Conservation (phyloP, 164 flowering plant species). For the Chimonanthus praecox region DNA sequence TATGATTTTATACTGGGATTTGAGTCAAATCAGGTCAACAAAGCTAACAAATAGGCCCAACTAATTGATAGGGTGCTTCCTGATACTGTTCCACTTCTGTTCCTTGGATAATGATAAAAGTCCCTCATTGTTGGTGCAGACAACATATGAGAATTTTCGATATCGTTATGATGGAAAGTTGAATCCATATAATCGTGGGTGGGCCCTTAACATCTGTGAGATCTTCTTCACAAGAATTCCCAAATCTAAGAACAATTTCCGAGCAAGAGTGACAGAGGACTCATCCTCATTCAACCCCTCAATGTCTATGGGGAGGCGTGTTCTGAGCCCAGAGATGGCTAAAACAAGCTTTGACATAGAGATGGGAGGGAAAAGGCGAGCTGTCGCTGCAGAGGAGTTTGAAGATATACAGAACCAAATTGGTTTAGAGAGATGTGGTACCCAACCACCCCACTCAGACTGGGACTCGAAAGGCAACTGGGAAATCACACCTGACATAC, state of each 20-base stretch:
- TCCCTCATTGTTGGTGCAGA: constrained; percentile 36
- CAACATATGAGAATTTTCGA: constrained; percentile 83
- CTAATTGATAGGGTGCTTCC: not conserved
- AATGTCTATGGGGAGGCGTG: constrained; percentile 14
- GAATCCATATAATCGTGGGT: constrained; percentile 63
- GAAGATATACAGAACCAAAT: constrained; percentile 46
- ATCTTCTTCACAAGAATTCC: constrained; percentile 54
- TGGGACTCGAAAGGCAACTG: constrained; percentile 37
- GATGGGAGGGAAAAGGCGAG: constrained; percentile 44
- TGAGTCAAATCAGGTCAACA: not conserved
- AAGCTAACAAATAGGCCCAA: too few species aligned
- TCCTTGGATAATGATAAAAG: not conserved
- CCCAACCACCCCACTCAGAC: constrained; percentile 25
- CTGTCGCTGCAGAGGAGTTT: constrained; percentile 54
- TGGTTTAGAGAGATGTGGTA: constrained; percentile 41
- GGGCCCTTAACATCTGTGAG: constrained; percentile 38
- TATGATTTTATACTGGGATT: not conserved
- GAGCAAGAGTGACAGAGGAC: constrained; percentile 37
- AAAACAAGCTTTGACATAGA: constrained; percentile 48
- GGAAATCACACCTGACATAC: constrained; percentile 45
- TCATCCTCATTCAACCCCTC: constrained; percentile 16
- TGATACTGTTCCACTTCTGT: not conserved
- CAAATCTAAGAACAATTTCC: constrained; percentile 44
- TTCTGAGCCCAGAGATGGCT: constrained; percentile 41
- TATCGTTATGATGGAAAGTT: constrained; percentile 51